phyloP scores from a whole-genome alignment of 1,284 basidiomycete genomes.

The Tylopilus sp. region DNA sequence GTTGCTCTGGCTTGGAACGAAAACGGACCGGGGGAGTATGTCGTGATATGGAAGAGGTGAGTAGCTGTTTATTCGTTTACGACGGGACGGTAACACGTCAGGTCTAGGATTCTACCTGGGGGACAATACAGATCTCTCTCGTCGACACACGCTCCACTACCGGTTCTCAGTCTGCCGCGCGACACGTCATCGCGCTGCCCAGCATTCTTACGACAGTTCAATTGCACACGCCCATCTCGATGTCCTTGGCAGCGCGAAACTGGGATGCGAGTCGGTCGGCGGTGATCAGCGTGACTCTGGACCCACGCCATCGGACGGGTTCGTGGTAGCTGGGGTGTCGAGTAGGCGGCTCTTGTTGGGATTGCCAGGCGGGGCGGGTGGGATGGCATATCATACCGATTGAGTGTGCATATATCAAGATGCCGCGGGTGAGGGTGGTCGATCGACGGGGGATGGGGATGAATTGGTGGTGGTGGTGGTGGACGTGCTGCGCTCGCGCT shows the following conservation, averaged over 20 bases:
- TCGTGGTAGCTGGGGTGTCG: slow-evolving; percentile 78
- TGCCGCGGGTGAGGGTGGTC: slow-evolving; percentile 69
- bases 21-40: too few species aligned
- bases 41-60: too few species aligned
- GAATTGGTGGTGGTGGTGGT: slow-evolving; percentile 61
- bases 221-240: slow-evolving; percentile 68
- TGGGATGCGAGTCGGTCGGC: slow-evolving; percentile 70
- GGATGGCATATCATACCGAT: slow-evolving; percentile 76
- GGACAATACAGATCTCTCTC: slow-evolving; percentile 57
- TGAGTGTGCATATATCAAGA: slow-evolving; percentile 72
- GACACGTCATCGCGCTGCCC: slow-evolving; percentile 78
- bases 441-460: slow-evolving; percentile 53
- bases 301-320: slow-evolving; percentile 68
- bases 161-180: slow-evolving; percentile 64
- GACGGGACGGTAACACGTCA: background rate
- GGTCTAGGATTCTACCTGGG: slow-evolving; percentile 34
- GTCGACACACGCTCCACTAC: slow-evolving; percentile 65
- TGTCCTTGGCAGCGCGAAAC: slow-evolving; percentile 74
- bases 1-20: too few species aligned
- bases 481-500: slow-evolving; percentile 62
- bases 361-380: slow-evolving; percentile 70
- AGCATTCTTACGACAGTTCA: slow-evolving; percentile 67
- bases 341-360: slow-evolving; percentile 72
- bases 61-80: slow-evolving; percentile 7
- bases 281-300: slow-evolving; percentile 69